Evolutionary conservation across 495 filamentous ascomycete species (phyloP), one percentile per base, ranked within the genome.

Genomic region (Annulohypoxylon bovei): DNA sequence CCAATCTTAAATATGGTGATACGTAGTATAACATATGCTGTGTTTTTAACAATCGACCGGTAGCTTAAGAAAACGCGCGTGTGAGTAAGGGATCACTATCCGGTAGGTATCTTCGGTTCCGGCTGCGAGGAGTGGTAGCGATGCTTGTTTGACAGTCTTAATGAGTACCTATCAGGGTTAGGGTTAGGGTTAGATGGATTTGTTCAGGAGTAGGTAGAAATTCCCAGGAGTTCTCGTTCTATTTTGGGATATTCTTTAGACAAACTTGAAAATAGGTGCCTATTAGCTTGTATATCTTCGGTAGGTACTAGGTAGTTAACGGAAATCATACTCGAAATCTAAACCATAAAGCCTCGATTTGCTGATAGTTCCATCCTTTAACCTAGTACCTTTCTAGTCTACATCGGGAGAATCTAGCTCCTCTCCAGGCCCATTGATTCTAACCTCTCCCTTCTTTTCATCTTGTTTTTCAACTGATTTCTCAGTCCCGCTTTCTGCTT

Each of bases 331-430:
- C n/a, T 40, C 2, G 14, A 18, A 16, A 14, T 8, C 6, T 22
- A 7, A 22, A 2, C 6, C 2, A 0, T 42, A 16, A 6, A 16
- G 39, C 39, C 1, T 1, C 6, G 6, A 16, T 42, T 42, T 18
- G 39, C 6, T 42, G 39, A 4, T 16, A 16, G 16, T 3, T 16
- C 18, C 6, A 0, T 7, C 4, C 6, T 46, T 16, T 22, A 2
- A 22, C 8, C 16, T 22, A 4, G 16, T 4, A 39, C 7, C 42
- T 33, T 18, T 18, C 65, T 46, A 72, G 18, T 72, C 70, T 14
- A 73, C 65, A 30, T 73, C 60, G 7, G 70, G 70, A 6, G 70
- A 65, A 23, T 65, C 65, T 11, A 73, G 9, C 0, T 18, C 27
- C 0, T 42, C 65, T 16, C 35, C 18, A 20, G 33, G 0, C 3